These are phyloP conservation scores for Aspergillus candidus DNA, from an alignment of 2,329 filamentous ascomycete genomes.

Conservation along the genomic window DNA sequence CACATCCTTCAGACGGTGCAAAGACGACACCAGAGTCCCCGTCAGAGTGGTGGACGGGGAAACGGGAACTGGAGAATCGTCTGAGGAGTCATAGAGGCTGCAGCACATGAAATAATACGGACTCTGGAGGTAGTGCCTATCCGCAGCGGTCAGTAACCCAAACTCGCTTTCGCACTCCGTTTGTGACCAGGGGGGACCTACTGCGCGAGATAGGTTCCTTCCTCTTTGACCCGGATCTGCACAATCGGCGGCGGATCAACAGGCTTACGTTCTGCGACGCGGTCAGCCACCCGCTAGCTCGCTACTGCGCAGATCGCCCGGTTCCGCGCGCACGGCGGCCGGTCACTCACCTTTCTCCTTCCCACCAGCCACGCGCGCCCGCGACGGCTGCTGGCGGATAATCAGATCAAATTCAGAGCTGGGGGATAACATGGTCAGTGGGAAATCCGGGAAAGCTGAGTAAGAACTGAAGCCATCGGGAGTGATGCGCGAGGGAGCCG, in stretches of 20 bases:
- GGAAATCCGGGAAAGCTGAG: slow-evolving; percentile 23
- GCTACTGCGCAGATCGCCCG: slow-evolving; percentile 1
- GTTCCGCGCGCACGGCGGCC: neutral
- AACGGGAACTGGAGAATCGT: slow-evolving; percentile 40
- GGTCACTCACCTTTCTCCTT: slow-evolving; percentile 63
- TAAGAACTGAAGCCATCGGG: slow-evolving; percentile 23
- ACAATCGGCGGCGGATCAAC: slow-evolving; percentile 80
- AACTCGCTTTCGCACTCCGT: neutral
- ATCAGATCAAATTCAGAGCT: slow-evolving; percentile 53
- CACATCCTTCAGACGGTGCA: slow-evolving; percentile 74
- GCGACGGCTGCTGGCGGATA: slow-evolving; percentile 61
- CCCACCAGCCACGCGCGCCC: slow-evolving; percentile 61
- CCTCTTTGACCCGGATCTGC: slow-evolving; percentile 55
- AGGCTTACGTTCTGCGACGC: slow-evolving; percentile 65
- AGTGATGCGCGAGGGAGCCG: slow-evolving; percentile 5
- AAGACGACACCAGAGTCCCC: slow-evolving; percentile 71
- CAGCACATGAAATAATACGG: slow-evolving; percentile 60
- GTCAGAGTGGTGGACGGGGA: slow-evolving; percentile 52
- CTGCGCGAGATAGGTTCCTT: slow-evolving; percentile 51
- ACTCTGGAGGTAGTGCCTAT: slow-evolving; percentile 56
- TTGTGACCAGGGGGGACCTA: slow-evolving; percentile 37
- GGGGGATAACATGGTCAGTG: slow-evolving; percentile 37
- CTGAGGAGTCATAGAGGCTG: slow-evolving; percentile 48
- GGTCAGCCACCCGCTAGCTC: slow-evolving; percentile 8
- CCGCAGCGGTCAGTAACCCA: slow-evolving; percentile 13